Base-by-base conservation (phyloP, 352 stramenopile species). In the Globisporangium echinulatum region DNA sequence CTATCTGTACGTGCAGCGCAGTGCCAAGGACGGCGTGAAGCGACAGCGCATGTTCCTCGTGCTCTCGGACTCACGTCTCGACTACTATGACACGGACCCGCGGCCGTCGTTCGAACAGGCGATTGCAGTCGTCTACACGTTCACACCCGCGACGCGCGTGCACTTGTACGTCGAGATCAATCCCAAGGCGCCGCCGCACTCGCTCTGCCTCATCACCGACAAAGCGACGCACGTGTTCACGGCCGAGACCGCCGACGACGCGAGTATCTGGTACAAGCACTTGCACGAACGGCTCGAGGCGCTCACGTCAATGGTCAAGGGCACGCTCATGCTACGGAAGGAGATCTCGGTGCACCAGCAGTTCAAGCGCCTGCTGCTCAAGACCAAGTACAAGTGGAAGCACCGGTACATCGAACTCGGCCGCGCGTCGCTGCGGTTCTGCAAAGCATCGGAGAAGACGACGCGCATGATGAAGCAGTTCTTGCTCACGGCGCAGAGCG, bases 341-440 rank as follows among this genome's bases (percentile, higher is more conserved):
- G 78, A 87, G 58, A 54, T 88, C 7, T 52, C 67, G 0, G 50
- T 64, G 1, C 65, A 64, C 3, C 67, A 87, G 17, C 78, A 87
- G 54, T 37, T 90, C 33, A 82, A 86, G 48, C 77, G 78, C 0
- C 54, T 74, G 19, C 52, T 84, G 33, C 60, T 88, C 17, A 63
- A 76, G 13, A 83, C 80, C 13, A 90, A 90, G 47, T 90, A 90
- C 62, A 79, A 58, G n/a, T 90, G 78, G 77, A 79, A 82, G 52
- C 43, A 50, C 7, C 68, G 77, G 42, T 74, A 82, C 52, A 61
- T 87, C 7, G 76, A 90, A 56, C 68, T 90, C 4, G 76, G 77
- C 0, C 76, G 75, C 36, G 75, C 76, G 5, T 79, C 78, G 33
- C 37, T 90, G 3, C 78, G 68, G 0, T 88, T 82, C 49, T 85